Evolutionary conservation across 106 monocot genomes (phyloP), one percentile per base, ranked within the genome.

Genomic region (Chionographis japonica): DNA sequence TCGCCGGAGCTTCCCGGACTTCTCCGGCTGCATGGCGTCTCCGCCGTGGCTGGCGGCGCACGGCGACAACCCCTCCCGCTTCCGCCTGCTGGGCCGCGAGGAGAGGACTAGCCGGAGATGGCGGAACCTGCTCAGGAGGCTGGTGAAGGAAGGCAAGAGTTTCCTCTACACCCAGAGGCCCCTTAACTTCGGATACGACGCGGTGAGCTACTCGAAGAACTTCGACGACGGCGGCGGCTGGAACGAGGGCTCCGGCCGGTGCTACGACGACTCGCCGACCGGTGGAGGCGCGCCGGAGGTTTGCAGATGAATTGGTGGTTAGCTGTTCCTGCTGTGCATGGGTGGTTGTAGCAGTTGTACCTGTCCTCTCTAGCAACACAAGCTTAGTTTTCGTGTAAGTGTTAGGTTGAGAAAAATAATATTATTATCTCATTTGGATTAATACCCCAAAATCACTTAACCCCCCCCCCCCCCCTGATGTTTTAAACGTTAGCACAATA

Each of bases 201-300:
- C 73, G 12, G 81, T 40, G 51, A 81, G 81, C 60, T 85, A 85
- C 66, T 63, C 74, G 20, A 81, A 81, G 71, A 85, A 85, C 72
- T 85, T 85, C 68, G 85, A 85, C 46, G 81, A 85, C 58, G 81
- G 85, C 3, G 61, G 52, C 53, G 2, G 54, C 65, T 27, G 27
- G 27, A 42, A 16, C 37, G 74, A 46, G 2, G 55, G 43, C 7
- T 61, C 35, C 8, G n/a, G 53, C 67, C 36, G 54, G 37, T 53
- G 15, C 15, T 38, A 0, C 54, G 27, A 7, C 35, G 66, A 20
- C 27, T 0, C 27, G 27, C 27, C 27, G 27, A 27, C 27, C 27
- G 27, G 27, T 27, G 27, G 27, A 27, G 27, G 27, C 27, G 27
- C 27, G 27, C 27, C 27, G 27, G 27, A 27, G 27, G 1, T 27